Evolutionary conservation across 768 basidiomycete species (phyloP).

Genomic region (Hygrophoropsis aurantiaca): DNA sequence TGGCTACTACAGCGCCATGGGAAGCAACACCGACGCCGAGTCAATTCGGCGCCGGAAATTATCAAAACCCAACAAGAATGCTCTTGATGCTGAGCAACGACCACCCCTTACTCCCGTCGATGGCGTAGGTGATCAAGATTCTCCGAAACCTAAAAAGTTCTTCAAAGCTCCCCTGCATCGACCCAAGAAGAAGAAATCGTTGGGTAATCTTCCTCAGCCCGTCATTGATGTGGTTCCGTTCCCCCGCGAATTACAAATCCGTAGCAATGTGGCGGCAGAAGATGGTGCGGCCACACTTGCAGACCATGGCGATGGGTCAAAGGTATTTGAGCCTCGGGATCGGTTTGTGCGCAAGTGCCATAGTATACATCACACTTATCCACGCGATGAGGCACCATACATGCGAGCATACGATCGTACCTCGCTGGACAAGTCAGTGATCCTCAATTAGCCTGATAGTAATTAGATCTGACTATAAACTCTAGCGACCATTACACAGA

Average conservation of each 20-base stretch:
- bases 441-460: constrained; percentile 3
- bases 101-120: constrained; percentile 10
- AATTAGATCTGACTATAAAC: constrained; percentile 9
- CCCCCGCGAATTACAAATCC: neutral
- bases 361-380: constrained; percentile 58
- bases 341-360: constrained; percentile 24
- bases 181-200: constrained; percentile 23
- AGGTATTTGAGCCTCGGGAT: constrained; percentile 21
- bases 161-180: constrained; percentile 11
- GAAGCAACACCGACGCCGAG: constrained; percentile 13
- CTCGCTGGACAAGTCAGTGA: constrained; percentile 56
- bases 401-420: constrained; percentile 66
- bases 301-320: constrained; percentile 5
- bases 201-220: constrained; percentile 1
- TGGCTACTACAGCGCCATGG: constrained; percentile 27
- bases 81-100: constrained; percentile 9
- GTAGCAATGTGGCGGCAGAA: neutral
- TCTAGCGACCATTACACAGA: constrained; percentile 62
- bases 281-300: neutral
- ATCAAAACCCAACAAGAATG: constrained; percentile 7
- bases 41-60: constrained; percentile 7
- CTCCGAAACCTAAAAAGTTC: constrained; percentile 19
- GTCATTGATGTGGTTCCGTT: neutral
- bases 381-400: constrained; percentile 49
- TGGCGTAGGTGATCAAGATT: constrained; percentile 1